Conservation (phyloP, 768 basidiomycete genomes). For the Pleurotus giganteus region DNA sequence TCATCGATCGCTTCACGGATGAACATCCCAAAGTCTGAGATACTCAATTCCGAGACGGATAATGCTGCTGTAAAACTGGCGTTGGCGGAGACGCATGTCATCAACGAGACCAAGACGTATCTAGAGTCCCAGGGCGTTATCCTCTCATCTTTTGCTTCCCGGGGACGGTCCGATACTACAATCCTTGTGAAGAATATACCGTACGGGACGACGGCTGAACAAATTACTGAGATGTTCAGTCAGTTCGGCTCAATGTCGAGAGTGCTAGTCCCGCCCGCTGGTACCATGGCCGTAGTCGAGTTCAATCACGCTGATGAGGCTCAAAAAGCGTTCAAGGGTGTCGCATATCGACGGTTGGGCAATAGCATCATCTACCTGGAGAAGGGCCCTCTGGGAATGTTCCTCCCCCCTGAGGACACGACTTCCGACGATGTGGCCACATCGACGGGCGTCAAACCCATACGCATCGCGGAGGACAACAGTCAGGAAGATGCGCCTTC, state of each 20-base stretch:
- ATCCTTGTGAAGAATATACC: constrained; percentile 98
- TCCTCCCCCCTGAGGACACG: constrained; percentile 33
- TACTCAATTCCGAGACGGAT: constrained; percentile 77
- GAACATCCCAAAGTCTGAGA: constrained; percentile 81
- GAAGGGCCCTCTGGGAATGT: constrained; percentile 87
- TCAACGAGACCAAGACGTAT: constrained; percentile 91
- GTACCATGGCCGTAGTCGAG: constrained; percentile 91
- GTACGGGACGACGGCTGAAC: constrained; percentile 73
- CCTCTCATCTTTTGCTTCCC: constrained; percentile 53
- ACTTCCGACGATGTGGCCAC: constrained; percentile 1
- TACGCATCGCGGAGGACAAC: constrained; percentile 41
- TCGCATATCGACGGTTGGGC: constrained; percentile 86
- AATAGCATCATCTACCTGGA: constrained; percentile 92
- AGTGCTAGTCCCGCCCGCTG: constrained; percentile 86
- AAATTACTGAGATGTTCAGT: constrained; percentile 80
- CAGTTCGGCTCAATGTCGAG: constrained; percentile 68
- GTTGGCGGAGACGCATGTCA: constrained; percentile 93
- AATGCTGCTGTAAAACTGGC: constrained; percentile 93
- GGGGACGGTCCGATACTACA: constrained; percentile 67
- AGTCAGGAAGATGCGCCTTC: constrained; percentile 39
- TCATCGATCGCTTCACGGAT: constrained; percentile 89
- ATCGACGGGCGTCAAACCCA: constrained; percentile 23
- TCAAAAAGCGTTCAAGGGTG: constrained; percentile 68
- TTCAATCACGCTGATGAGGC: constrained; percentile 74
- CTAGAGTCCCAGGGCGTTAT: constrained; percentile 76